Evolutionary conservation across 257 asterid genomes (phyloP).

Genomic region (Eustoma russellianum): DNA sequence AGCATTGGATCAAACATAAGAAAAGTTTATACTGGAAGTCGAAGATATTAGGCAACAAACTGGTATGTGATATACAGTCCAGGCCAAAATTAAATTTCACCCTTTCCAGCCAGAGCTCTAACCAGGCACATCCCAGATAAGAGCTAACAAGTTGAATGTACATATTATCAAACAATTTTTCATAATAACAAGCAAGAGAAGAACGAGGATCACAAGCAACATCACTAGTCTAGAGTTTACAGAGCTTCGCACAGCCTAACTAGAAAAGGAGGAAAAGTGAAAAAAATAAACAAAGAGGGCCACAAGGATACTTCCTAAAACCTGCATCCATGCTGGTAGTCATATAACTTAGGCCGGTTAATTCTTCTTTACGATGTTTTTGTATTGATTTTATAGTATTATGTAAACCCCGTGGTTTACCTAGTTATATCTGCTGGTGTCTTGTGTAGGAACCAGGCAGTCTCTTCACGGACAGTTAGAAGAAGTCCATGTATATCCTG

Average conservation of each 20-base stretch:
- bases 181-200: neutral
- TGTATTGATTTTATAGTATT: slow-evolving; percentile 36
- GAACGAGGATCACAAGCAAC: slow-evolving; percentile 9
- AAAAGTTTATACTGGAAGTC: no score
- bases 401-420: slow-evolving; percentile 31
- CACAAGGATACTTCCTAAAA: slow-evolving; percentile 74
- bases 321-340: slow-evolving; percentile 69
- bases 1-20: no score
- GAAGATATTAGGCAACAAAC: neutral
- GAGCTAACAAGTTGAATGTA: slow-evolving; percentile 12
- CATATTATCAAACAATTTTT: slow-evolving; percentile 15
- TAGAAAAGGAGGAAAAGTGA: neutral
- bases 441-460: slow-evolving; percentile 25
- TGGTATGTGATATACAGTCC: neutral
- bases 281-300: neutral
- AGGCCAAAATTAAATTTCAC: slow-evolving; percentile 9
- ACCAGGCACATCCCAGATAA: slow-evolving; percentile 12
- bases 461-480: slow-evolving; percentile 44
- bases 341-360: slow-evolving; percentile 28
- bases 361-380: slow-evolving; percentile 4
- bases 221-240: slow-evolving; percentile 10
- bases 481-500: slow-evolving; percentile 41
- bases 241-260: slow-evolving; percentile 15
- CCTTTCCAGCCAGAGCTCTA: slow-evolving; percentile 13
- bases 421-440: slow-evolving; percentile 23